Evolutionary conservation across 2,329 filamentous ascomycete species (phyloP).

Genomic region (Chaetomium strumarium): DNA sequence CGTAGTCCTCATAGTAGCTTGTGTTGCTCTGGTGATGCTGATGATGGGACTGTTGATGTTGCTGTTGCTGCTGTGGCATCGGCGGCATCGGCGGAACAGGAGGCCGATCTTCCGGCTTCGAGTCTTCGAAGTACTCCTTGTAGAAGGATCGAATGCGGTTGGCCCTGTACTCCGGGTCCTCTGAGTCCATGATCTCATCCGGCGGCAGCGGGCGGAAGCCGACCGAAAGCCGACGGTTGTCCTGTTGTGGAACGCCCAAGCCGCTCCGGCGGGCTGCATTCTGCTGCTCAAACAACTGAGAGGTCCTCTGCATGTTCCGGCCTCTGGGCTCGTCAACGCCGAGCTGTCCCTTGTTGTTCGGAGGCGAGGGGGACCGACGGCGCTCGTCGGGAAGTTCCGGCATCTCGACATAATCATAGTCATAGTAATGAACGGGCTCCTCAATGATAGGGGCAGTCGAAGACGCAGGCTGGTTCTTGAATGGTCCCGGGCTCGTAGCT

Average conservation of each 20-base stretch:
- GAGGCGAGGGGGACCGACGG: slow-evolving; percentile 13
- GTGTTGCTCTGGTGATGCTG: slow-evolving; percentile 16
- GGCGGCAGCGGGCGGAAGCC: slow-evolving; percentile 82
- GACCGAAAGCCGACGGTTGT: slow-evolving; percentile 57
- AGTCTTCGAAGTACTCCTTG: slow-evolving; percentile 97
- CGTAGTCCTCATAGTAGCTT: slow-evolving; percentile 66
- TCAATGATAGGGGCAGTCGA: slow-evolving; percentile 27
- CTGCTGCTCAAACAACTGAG: slow-evolving; percentile 27
- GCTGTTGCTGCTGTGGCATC: slow-evolving; percentile 23
- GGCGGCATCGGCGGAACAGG: slow-evolving; percentile 33
- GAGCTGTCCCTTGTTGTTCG: slow-evolving; percentile 21
- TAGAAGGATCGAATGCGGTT: slow-evolving; percentile 98
- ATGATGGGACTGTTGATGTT: slow-evolving; percentile 16
- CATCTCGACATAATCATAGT: slow-evolving; percentile 27
- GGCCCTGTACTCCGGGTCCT: slow-evolving; percentile 89
- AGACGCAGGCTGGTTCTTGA: slow-evolving; percentile 7
- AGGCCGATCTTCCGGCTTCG: slow-evolving; percentile 44
- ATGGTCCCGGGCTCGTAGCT: slow-evolving; percentile 8
- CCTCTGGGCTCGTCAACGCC: slow-evolving; percentile 31
- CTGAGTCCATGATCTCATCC: slow-evolving; percentile 68
- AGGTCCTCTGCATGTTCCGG: slow-evolving; percentile 30
- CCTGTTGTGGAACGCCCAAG: slow-evolving; percentile 50
- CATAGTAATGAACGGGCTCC: slow-evolving; percentile 29
- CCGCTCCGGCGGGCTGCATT: slow-evolving; percentile 28
- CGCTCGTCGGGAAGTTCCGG: slow-evolving; percentile 11